Evolutionary conservation across 306 rosid genomes (phyloP), one percentile per base, ranked within the genome.

Genomic region (Dalbergia cultrata): DNA sequence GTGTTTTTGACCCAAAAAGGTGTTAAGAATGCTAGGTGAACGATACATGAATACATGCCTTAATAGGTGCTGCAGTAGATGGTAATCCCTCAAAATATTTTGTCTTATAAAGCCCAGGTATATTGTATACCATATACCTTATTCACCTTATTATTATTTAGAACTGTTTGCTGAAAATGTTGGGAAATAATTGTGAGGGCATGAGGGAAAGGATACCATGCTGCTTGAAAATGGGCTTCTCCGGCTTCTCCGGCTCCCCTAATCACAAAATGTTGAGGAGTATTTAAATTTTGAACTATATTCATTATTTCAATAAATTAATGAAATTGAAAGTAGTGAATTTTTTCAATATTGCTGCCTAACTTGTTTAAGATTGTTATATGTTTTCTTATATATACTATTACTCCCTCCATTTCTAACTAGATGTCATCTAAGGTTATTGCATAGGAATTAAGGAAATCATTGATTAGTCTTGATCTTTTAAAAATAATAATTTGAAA

Each of bases 131-230:
- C 37, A n/a, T 39, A n/a, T 62, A 33, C 17, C 9, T 45, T 75
- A 54, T n/a, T 54, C 77, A 18, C 65, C 37, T 59, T 69, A 35
- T 37, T 56, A 37, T 57, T 57, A 54, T 35, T 34, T 13, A 53
- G 35, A 19, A 22, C 33, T 16, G 31, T 68, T 47, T 12, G 21
- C 75, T 70, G 31, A 57, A 39, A 37, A 3, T 34, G 67, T 57
- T 72, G 54, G 76, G 16, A 56, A 19, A 69, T 35, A 72, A 37
- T n/a, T 18, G 2, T n/a, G 78, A 50, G 57, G 67, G 37, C 37
- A 57, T 34, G 56, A 12, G 54, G 67, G 67, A 19, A 58, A 39
- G 35, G 22, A 14, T 8, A 6, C 67, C 18, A 5, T 57, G 77
- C 8, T 11, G 35, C 11, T 39, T 54, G 58, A 8, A 21, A 74